These are phyloP conservation scores for Chlorella sp. DNA, from an alignment of 139 green algal genomes.

Conservation along the genomic window DNA sequence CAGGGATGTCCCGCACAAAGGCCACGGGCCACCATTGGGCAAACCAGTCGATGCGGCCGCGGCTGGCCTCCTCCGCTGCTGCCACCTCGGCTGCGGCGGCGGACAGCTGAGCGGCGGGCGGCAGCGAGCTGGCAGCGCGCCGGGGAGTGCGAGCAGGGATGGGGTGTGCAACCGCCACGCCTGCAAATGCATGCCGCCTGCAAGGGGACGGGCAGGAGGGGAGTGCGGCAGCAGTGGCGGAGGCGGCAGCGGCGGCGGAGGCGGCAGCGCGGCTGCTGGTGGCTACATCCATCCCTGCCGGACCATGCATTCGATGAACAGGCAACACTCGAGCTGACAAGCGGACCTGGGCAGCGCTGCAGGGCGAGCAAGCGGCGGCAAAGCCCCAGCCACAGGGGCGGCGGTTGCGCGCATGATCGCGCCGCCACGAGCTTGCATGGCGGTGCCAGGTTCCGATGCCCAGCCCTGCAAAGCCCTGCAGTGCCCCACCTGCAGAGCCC, in stretches of 20 bases:
- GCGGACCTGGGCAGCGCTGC: no score
- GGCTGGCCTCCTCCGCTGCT: not conserved
- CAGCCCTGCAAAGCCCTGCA: no score
- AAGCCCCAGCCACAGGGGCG: no score
- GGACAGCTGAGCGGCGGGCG: not conserved
- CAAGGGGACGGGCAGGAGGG: not conserved
- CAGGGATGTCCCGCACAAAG: constrained; percentile 13
- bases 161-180: not conserved
- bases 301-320: no score
- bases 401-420: no score
- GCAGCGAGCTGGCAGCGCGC: not conserved
- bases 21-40: constrained; percentile 28
- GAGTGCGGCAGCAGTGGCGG: not conserved
- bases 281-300: no score
- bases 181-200: not conserved
- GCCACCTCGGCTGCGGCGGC: not conserved
- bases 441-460: no score
- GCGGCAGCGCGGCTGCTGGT: no score
- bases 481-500: no score
- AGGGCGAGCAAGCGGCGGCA: no score
- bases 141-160: not conserved
- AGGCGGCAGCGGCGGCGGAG: not conserved
- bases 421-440: no score
- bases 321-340: no score
- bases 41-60: not conserved